Evolutionary conservation across 352 stramenopile species (phyloP).

Genomic region (Phytophthora quininea): DNA sequence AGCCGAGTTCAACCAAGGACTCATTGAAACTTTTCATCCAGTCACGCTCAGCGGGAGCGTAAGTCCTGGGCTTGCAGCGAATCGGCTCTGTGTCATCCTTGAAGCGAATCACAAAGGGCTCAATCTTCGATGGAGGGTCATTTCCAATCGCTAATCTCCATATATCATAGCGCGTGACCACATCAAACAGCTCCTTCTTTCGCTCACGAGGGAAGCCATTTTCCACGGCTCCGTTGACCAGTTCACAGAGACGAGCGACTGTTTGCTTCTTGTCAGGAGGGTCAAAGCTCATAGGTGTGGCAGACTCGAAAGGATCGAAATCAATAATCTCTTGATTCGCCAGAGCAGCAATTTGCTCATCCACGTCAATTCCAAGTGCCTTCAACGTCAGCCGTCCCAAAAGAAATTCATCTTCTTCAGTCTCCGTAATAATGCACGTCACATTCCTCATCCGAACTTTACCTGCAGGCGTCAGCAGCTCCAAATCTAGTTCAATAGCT

Average conservation of each 20-base stretch:
- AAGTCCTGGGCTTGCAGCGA: constrained; percentile 8
- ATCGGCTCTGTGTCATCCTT: constrained; percentile 9
- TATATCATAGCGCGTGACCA: neutral
- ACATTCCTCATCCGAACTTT: neutral
- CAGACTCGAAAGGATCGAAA: constrained; percentile 3
- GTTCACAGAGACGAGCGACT: neutral
- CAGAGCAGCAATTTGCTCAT: constrained; percentile 2
- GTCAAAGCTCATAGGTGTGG: neutral
- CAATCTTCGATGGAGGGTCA: neutral
- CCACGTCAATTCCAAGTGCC: constrained; percentile 5
- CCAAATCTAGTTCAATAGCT: neutral
- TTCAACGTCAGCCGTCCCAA: constrained; percentile 6
- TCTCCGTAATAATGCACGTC: neutral
- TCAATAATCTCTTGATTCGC: neutral
- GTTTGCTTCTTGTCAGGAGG: neutral
- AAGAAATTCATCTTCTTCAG: constrained; percentile 1
- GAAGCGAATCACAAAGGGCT: neutral
- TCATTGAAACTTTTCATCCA: constrained; percentile 3
- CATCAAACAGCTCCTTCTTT: neutral
- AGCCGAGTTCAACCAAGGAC: neutral
- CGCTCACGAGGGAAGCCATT: constrained; percentile 9
- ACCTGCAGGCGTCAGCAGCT: neutral
- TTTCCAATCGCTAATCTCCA: neutral
- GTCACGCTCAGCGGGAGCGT: neutral
- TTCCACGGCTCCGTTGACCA: neutral